Percentiles rank a stretch among this genome's conserved stretches.
phyloP scores from a whole-genome alignment of 2,329 filamentous ascomycete genomes.

The Penicillium sp. region DNA sequence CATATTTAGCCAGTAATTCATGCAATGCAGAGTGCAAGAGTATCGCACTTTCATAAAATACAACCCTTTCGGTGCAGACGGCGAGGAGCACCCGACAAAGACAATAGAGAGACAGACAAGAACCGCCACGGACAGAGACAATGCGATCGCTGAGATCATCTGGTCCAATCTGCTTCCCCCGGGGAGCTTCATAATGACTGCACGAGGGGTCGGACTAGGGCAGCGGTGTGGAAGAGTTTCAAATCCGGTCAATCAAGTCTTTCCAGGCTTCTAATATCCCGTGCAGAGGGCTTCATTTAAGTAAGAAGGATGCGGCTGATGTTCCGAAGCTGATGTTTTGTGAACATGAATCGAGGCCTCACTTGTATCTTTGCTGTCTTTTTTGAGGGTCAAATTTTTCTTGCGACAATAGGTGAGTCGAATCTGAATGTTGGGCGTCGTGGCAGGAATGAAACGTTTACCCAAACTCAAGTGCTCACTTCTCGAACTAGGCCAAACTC shows the following conservation, averaged over 20 bases:
- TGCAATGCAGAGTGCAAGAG: not conserved
- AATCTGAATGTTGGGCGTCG: no score
- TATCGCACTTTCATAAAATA: not conserved
- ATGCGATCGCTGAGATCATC: not conserved
- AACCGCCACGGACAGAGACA: not conserved
- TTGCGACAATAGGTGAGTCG: not conserved
- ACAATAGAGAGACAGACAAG: constrained; percentile 4
- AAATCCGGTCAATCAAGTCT: not conserved
- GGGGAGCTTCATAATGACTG: not conserved
- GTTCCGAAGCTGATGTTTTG: not conserved
- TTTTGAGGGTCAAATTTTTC: not conserved
- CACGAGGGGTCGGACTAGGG: not conserved
- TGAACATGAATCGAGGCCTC: not conserved
- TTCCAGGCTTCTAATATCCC: not conserved
- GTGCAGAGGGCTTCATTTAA: not conserved
- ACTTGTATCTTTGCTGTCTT: not conserved
- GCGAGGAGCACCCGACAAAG: constrained; percentile 4
- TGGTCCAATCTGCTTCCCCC: not conserved
- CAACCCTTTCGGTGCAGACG: not conserved
- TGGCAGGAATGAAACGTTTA: not conserved
- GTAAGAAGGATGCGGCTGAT: not conserved
- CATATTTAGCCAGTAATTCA: not conserved
- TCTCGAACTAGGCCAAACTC: not conserved
- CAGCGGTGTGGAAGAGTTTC: not conserved
- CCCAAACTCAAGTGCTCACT: not conserved